Base-by-base conservation (phyloP, 2,329 filamentous ascomycete genomes). In the Penicillium sp. region DNA sequence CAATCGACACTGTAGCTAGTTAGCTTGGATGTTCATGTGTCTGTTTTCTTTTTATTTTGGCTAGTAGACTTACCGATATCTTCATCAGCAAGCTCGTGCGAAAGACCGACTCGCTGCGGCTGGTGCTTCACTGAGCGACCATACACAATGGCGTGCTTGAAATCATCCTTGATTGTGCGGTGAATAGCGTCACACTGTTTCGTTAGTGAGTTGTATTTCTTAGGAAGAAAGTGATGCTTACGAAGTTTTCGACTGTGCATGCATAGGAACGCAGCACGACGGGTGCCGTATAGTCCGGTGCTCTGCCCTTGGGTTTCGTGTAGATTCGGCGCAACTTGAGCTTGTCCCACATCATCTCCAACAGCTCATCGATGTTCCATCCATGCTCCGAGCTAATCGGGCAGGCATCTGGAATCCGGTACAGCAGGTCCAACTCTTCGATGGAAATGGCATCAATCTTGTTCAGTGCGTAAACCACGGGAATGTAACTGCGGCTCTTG, bases 331-430 rank as follows among this genome's bases (percentile, higher is more conserved):
- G 87, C 57, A 99, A 82, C 68, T 89, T 90, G 66, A 99, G 83
- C 76, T 96, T 96, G 53, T 97, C 92, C 94, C 94, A 97, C 94
- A 97, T 97, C 73, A 88, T 85, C 78, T 97, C 94, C 79, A 99
- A 83, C 61, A 99, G 79, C 79, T 99, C 94, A 71, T 99, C 94
- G 58, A 99, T 77, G 75, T 99, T 99, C 94, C 94, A 99, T 53
- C 94, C 94, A 70, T 93, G 88, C 77, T 99, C 94, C 30, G 93
- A 94, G 72, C 92, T 97, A 76, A 99, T 97, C 27, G 94, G 94
- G 56, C 94, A 94, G 13, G 94, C 91, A 71, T 97, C 96, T 45
- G 94, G 94, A 63, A 99, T 99, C 39, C 93, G 87, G 77, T 99
- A 97, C 27, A 99, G 81, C 57, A 99, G 79, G 75, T 99, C 94